Conservation (phyloP, 306 rosid species). For the Prunus mume region DNA sequence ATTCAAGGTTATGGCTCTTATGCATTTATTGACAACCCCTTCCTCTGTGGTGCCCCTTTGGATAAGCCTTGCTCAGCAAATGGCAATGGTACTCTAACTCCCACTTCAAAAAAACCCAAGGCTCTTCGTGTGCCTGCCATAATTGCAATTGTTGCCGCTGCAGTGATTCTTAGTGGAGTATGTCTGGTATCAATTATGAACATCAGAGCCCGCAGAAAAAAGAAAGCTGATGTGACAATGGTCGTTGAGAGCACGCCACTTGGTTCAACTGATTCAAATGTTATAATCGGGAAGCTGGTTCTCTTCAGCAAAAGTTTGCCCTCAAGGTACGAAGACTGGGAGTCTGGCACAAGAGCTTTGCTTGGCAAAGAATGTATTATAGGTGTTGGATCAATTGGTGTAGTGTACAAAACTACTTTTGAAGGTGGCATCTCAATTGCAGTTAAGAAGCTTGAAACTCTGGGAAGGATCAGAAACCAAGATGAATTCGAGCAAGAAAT, state of each 20-base stretch:
- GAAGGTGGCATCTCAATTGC: conserved; percentile 91
- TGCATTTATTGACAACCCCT: conserved; percentile 74
- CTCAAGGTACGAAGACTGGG: conserved; percentile 98
- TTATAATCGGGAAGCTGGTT: conserved; percentile 89
- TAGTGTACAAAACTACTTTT: conserved; percentile 78
- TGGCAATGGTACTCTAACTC: conserved; percentile 33
- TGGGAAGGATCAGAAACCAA: conserved; percentile 90
- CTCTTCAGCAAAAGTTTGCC: conserved; percentile 96
- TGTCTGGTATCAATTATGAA: conserved; percentile 82
- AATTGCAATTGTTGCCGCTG: conserved; percentile 93
- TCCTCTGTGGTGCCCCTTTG: conserved; percentile 88
- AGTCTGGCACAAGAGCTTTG: conserved; percentile 92
- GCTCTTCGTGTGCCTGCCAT: conserved; percentile 72
- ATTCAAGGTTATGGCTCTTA: conserved; percentile 60
- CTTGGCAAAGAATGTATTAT: conserved; percentile 86
- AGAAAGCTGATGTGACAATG: conserved; percentile 47
- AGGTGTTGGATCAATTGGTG: conserved; percentile 90
- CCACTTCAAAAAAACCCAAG: conserved; percentile 46
- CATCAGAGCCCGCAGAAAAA: conserved; percentile 55
- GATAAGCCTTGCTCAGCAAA: conserved; percentile 56
- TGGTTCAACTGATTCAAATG: conserved; percentile 72
- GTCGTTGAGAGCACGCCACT: conserved; percentile 86
- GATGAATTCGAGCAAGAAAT: conserved; percentile 94
- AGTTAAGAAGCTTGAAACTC: conserved; percentile 88
- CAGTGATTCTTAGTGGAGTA: conserved; percentile 77